Evolutionary conservation across 345 rosid species (phyloP).

Genomic region (Cardamine chenopodiifolia): DNA sequence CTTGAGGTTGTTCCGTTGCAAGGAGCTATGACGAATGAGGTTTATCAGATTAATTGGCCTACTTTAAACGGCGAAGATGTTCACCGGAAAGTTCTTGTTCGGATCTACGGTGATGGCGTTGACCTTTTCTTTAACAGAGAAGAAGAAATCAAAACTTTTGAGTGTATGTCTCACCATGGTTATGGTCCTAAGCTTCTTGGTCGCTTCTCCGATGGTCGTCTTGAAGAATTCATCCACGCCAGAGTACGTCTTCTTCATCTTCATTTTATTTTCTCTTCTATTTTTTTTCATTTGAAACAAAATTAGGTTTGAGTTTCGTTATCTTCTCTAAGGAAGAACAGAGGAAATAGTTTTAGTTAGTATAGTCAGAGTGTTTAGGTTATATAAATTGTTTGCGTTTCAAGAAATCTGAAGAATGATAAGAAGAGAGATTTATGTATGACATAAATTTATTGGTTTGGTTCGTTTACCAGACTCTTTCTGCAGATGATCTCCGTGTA

Average conservation of each 20-base stretch:
- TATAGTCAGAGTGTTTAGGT: constrained; percentile 20
- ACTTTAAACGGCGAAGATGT: constrained; percentile 45
- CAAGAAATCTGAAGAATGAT: constrained; percentile 10
- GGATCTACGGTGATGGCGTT: constrained; percentile 90
- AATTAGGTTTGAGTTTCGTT: not conserved
- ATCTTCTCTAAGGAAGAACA: not conserved
- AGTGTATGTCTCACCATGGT: constrained; percentile 85
- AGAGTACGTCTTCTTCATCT: constrained; percentile 53
- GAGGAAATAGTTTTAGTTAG: constrained; percentile 2
- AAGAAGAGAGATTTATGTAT: constrained; percentile 25
- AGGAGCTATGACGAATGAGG: constrained; percentile 90
- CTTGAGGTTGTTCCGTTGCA: constrained; percentile 63
- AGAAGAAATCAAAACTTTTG: constrained; percentile 81
- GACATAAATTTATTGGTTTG: constrained; percentile 29
- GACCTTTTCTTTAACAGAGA: constrained; percentile 81
- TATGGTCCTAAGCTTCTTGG: constrained; percentile 94
- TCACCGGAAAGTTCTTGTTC: constrained; percentile 60
- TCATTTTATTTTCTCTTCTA: not conserved
- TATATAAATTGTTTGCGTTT: constrained; percentile 18
- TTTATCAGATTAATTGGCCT: constrained; percentile 81
- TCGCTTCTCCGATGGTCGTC: constrained; percentile 75
- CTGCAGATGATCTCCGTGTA: constrained; percentile 81
- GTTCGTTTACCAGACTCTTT: constrained; percentile 69
- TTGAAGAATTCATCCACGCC: constrained; percentile 93
- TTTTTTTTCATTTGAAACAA: not conserved